A percentile compares a stretch with the other conserved stretches of the same genome.
Conservation (phyloP, 2,329 filamentous ascomycete genomes). For the Aspergillus piperis region DNA sequence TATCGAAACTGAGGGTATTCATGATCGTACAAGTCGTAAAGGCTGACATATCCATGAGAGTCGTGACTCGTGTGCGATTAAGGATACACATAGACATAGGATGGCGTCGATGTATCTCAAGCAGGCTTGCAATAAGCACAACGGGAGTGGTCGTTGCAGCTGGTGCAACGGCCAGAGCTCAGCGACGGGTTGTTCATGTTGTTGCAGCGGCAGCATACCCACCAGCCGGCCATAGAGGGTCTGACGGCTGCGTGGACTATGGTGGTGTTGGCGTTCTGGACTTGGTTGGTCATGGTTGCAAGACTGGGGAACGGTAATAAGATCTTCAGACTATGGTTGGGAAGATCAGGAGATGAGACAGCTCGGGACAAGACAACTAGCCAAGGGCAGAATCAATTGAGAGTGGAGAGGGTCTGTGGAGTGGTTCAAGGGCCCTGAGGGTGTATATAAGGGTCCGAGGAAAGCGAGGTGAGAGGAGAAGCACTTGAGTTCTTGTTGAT, state of each 20-base stretch:
- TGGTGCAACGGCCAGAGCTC: constrained; percentile 17
- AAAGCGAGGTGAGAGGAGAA: background rate
- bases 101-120: background rate
- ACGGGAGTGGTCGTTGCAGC: constrained; percentile 19
- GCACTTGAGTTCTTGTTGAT: background rate
- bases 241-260: background rate
- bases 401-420: background rate
- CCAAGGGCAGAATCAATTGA: background rate
- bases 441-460: background rate
- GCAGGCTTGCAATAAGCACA: constrained; percentile 3
- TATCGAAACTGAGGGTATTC: too few species aligned
- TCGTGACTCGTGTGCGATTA: background rate
- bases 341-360: background rate
- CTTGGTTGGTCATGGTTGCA: background rate
- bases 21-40: background rate
- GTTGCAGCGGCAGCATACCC: constrained; percentile 27
- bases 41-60: background rate
- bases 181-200: constrained; percentile 24
- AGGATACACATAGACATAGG: too few species aligned
- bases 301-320: background rate
- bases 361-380: background rate
- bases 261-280: background rate
- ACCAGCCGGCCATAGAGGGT: constrained; percentile 19
- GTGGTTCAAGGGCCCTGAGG: background rate
- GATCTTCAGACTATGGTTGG: background rate